Evolutionary conservation across 2,329 filamentous ascomycete genomes (phyloP).

Genomic region (Alternaria consortialis): DNA sequence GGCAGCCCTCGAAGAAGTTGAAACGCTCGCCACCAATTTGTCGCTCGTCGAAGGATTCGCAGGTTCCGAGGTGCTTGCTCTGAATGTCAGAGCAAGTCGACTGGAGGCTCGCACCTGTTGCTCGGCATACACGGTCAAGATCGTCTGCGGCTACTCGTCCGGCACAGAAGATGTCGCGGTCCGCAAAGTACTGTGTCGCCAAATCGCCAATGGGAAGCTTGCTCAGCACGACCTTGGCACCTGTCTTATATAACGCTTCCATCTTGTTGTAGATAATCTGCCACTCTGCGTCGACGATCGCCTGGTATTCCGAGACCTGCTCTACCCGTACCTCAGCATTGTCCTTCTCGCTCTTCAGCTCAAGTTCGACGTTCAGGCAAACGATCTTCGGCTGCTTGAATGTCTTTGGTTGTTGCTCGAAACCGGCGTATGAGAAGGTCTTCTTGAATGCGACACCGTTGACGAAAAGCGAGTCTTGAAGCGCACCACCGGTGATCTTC

Average conservation of each 20-base stretch:
- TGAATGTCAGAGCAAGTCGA: conserved; percentile 97
- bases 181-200: conserved; percentile 96
- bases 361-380: conserved; percentile 96
- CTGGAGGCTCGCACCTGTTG: conserved; percentile 89
- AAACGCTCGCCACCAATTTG: conserved; percentile 97
- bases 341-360: conserved; percentile 99
- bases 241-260: conserved; percentile 90
- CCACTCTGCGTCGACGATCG: conserved; percentile 99
- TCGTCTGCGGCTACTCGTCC: conserved; percentile 91
- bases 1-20: conserved; percentile 98
- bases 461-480: conserved; percentile 95
- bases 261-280: conserved; percentile 99
- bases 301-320: conserved; percentile 98
- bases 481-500: conserved; percentile 94
- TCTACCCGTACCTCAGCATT: conserved; percentile 98
- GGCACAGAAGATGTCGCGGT: conserved; percentile 97
- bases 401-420: conserved; percentile 97
- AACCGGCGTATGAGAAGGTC: conserved; percentile 98
- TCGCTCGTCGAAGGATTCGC: conserved; percentile 89
- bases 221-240: conserved; percentile 95
- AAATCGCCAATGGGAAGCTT: conserved; percentile 97
- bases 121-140: conserved; percentile 94
- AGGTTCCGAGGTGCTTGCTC: conserved; percentile 86
- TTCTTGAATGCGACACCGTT: conserved; percentile 99
- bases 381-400: conserved; percentile 96